Conservation (phyloP, 2,329 filamentous ascomycete genomes). For the Uncinocarpus reesii region DNA sequence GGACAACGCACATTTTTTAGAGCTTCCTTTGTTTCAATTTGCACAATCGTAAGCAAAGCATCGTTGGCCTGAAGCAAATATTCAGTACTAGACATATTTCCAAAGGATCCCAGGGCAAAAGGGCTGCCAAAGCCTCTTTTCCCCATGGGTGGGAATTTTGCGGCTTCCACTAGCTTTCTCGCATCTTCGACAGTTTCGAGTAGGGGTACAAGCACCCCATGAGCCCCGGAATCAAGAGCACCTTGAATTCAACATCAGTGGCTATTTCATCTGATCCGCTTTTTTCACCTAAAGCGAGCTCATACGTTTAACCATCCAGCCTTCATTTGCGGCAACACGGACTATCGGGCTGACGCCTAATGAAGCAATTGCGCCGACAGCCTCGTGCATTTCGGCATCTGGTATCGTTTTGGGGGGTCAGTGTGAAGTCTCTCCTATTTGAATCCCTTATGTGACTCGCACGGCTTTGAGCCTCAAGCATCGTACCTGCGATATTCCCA, state of each 20-base stretch:
- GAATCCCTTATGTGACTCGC: neutral
- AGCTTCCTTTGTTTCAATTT: conserved; percentile 36
- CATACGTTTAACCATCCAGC: conserved; percentile 52
- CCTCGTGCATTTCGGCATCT: conserved; percentile 47
- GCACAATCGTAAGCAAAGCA: conserved; percentile 41
- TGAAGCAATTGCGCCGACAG: conserved; percentile 40
- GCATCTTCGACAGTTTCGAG: conserved; percentile 46
- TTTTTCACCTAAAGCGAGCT: neutral
- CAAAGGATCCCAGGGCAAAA: conserved; percentile 40
- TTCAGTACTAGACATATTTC: conserved; percentile 32
- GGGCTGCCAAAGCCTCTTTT: conserved; percentile 48
- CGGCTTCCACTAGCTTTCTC: conserved; percentile 40
- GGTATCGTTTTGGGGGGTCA: neutral
- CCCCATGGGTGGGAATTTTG: conserved; percentile 48
- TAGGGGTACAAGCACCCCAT: conserved; percentile 48
- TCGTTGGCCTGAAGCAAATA: conserved; percentile 49
- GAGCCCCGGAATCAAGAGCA: conserved; percentile 50
- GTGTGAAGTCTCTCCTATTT: neutral
- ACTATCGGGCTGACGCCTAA: conserved; percentile 38
- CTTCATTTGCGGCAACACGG: conserved; percentile 46
- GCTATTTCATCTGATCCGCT: neutral
- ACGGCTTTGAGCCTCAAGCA: neutral
- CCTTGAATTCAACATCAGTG: conserved; percentile 23
- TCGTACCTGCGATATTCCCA: conserved; percentile 45
- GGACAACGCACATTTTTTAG: conserved; percentile 26